Base-by-base conservation (phyloP, 129 eudicot species). In the Arctium lappa region DNA sequence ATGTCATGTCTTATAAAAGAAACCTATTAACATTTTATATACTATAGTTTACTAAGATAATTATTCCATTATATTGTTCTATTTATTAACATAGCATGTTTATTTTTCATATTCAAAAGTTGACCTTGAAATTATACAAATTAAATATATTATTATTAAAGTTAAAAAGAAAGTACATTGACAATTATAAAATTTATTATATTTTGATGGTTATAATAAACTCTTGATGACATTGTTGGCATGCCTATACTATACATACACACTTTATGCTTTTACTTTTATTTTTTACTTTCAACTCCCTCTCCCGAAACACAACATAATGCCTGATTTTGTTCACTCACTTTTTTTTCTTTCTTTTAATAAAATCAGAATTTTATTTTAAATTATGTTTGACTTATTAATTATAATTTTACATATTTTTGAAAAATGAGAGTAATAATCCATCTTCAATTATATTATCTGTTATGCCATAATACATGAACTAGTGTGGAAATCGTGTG, bases 221-320 rank as follows among this genome's bases (percentile, higher is more conserved):
- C 60, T 29, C 38, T 73, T 18, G 78, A 81, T 81, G 10, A 65
- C 79, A 81, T 13, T 38, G 65, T 81, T 73, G 84, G 84, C 84
- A 81, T 81, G 79, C 79, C 79, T 70, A 30, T 50, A 2, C 79
- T 70, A 30, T 50, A 2, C 53, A 80, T 80, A 80, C 78, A 39
- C 65, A 56, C 68, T 60, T 60, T 60, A 16, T 60, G 30, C 68
- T 60, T 60, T 60, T n/a, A 16, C 79, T 74, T 81, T 81, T 53
- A 30, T 60, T 80, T 72, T 80, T 8, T 44, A 30, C 63, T 62
- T 77, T 46, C 56, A 46, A 46, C 27, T 36, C 81, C 16, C 74
- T 72, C 73, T 72, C 46, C 13, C 66, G 44, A 72, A 80, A 46
- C 42, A 73, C 31, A 37, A 38, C 85, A 73, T 65, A 60, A 73